Evolutionary conservation across 306 rosid genomes (phyloP), one percentile per base, ranked within the genome.

Genomic region (Lathyrus sativus): DNA sequence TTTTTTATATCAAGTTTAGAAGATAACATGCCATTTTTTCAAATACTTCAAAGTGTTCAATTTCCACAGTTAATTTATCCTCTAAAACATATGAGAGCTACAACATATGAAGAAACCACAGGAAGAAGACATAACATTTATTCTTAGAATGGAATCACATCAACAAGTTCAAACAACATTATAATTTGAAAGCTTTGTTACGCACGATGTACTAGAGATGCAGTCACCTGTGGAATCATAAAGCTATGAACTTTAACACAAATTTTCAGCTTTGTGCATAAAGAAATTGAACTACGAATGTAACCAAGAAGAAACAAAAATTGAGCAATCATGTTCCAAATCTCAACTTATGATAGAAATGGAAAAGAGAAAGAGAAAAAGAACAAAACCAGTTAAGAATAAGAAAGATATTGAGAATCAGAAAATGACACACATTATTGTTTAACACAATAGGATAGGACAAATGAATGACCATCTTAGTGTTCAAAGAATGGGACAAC

Each of bases 391-490:
- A 50, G 24, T 70, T 19, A 93, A 90, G 90, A 88, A 87, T 84
- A 88, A 84, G 62, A 97, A 90, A 78, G 98, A 93, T 19, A 89
- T 90, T n/a, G 98, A 93, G 85, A 88, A 81, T 65, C 98, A 93
- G 68, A 72, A 97, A 11, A 90, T 93, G 97, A 93, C 90, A 37
- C 98, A 93, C 81, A 90, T 93, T 82, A 88, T 96, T 17, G 97
- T 93, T 13, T 96, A 93, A 78, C 82, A 97, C 15, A 93, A 90
- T 79, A 85, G 97, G 18, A 71, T 97, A 59, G 89, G 96, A 56
- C 99, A 90, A 75, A 93, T 88, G 99, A 93, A 93, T 68, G 97
- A 88, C 80, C 99, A 90, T 75, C 97, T 90, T 65, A 81, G 81
- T 73, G 97, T 88, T 62, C 91, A n/a, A n/a, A n/a, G n/a, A n/a